Evolutionary conservation across 2,329 filamentous ascomycete species (phyloP).

Genomic region (Fusarium tanahbumbuense): DNA sequence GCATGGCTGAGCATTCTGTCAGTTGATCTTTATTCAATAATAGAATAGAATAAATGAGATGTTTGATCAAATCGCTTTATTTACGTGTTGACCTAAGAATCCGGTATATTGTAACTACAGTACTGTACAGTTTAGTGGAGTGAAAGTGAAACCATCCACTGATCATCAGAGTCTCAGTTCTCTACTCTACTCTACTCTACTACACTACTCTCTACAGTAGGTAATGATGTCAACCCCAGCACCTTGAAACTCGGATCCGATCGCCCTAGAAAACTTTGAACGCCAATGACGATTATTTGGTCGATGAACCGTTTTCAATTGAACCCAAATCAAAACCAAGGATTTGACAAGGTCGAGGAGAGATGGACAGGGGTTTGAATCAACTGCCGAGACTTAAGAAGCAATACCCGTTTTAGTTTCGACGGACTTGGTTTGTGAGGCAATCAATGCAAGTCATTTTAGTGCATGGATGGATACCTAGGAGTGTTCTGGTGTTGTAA

Average conservation of each 20-base stretch:
- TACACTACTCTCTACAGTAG: too few species aligned
- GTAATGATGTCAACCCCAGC: slow-evolving; percentile 33
- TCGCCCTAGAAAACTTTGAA: slow-evolving; percentile 3
- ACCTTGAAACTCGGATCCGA: neutral
- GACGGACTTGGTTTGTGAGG: neutral
- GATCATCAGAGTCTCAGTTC: slow-evolving; percentile 26
- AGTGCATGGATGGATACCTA: neutral
- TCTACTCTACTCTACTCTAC: neutral
- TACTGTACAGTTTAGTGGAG: neutral
- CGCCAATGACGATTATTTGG: slow-evolving; percentile 7
- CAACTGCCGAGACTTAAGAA: slow-evolving; percentile 10
- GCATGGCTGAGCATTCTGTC: slow-evolving; percentile 8
- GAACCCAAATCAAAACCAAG: neutral
- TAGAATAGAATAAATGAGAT: neutral
- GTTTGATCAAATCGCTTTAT: neutral
- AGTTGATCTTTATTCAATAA: neutral
- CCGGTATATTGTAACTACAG: neutral
- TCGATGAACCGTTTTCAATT: neutral
- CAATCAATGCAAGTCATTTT: neutral
- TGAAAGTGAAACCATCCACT: neutral
- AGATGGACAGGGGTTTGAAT: neutral
- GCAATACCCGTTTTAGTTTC: neutral
- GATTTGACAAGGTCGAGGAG: neutral
- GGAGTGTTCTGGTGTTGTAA: neutral
- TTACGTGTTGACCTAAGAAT: neutral